Conservation (phyloP, 2,329 filamentous ascomycete species). For the Coniochaeta ligniaria region DNA sequence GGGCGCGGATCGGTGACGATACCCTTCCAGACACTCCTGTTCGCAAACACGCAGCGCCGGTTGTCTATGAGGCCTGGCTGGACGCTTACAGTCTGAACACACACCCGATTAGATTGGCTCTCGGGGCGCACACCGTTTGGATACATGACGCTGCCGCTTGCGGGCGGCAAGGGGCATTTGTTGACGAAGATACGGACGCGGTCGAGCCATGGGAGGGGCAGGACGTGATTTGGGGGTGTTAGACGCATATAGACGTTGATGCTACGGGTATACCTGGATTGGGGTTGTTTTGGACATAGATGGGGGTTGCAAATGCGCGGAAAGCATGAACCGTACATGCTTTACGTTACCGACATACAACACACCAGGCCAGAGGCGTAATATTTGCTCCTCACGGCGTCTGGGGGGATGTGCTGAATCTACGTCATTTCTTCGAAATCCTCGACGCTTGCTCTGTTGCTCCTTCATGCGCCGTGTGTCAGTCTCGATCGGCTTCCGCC, state of each 20-base stretch:
- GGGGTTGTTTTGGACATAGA: background rate
- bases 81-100: background rate
- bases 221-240: background rate
- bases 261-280: background rate
- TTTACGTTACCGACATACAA: background rate
- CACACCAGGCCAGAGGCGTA: background rate
- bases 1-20: background rate
- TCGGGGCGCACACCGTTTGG: background rate
- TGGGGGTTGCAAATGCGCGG: background rate
- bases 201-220: background rate
- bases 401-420: background rate
- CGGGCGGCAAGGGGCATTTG: background rate
- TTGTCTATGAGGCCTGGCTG: background rate
- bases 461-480: background rate
- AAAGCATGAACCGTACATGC: background rate
- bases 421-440: background rate
- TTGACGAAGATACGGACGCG: background rate
- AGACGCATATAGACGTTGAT: background rate
- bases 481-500: background rate
- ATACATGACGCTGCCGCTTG: background rate
- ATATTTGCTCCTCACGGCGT: background rate
- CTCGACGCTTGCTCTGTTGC: background rate
- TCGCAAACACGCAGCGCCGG: background rate
- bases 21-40: constrained; percentile 1
- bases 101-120: background rate